A percentile compares a stretch with the other conserved stretches of the same genome.
These are phyloP conservation scores for Candida yuanshanica DNA, from an alignment of 805 yeast genomes.

Conservation along the genomic window DNA sequence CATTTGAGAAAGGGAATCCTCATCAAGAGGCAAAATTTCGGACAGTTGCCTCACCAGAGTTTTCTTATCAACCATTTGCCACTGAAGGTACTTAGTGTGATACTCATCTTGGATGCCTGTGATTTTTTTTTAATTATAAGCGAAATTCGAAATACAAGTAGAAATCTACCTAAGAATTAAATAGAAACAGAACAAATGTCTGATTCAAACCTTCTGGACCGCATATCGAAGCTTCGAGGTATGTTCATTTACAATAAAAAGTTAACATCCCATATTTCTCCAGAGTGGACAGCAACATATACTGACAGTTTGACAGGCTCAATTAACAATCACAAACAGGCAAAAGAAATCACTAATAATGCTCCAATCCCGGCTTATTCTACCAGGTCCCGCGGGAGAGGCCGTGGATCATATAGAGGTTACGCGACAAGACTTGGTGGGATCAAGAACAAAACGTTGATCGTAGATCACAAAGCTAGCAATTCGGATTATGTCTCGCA, in stretches of 20 bases:
- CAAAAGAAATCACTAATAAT: conserved; percentile 6
- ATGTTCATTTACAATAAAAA: conserved; percentile 2
- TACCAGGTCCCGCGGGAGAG: conserved; percentile 6
- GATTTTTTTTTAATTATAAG: not conserved
- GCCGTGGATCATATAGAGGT: conserved; percentile 9
- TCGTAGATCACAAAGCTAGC: conserved; percentile 23
- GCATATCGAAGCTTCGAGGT: conserved; percentile 19
- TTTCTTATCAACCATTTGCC: conserved; percentile 1
- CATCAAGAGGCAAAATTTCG: conserved; percentile 50
- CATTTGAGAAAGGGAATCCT: conserved; percentile 48
- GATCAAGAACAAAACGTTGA: conserved; percentile 27
- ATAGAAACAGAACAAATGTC: not conserved
- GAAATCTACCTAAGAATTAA: not conserved
- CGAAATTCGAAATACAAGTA: not conserved
- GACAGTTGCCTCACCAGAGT: conserved; percentile 13
- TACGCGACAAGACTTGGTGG: conserved; percentile 1
- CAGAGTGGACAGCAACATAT: not conserved
- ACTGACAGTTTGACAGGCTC: conserved; percentile 11
- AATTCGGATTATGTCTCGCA: conserved; percentile 26
- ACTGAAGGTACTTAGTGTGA: not conserved
- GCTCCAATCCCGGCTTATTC: conserved; percentile 2
- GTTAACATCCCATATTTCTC: too few relatives aligned
- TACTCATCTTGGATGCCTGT: not conserved
- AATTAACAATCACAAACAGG: conserved; percentile 12
- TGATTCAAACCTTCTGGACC: conserved; percentile 8